Evolutionary conservation across 176 grass and related monocot genomes (phyloP).

Genomic region (Rhynchospora pubera): DNA sequence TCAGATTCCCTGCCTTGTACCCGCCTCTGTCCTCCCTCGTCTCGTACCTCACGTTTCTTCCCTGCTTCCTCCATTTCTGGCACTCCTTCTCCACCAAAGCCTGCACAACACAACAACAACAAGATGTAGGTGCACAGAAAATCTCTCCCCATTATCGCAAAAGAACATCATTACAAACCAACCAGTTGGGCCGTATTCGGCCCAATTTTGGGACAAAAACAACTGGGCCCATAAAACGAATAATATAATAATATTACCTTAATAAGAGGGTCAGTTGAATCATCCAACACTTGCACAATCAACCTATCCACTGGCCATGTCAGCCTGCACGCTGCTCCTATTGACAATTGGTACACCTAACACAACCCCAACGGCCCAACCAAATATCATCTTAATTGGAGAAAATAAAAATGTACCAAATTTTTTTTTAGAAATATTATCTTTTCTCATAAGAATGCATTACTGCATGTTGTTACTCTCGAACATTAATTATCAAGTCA

Average conservation of each 20-base stretch:
- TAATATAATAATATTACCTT: too few relatives aligned
- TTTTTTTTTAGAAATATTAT: too few relatives aligned
- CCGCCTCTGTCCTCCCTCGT: slow-evolving; percentile 44
- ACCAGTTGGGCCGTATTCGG: too few relatives aligned
- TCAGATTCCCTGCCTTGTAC: slow-evolving; percentile 74
- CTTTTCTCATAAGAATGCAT: too few relatives aligned
- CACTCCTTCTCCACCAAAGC: slow-evolving; percentile 65
- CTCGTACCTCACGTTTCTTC: slow-evolving; percentile 58
- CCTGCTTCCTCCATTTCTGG: slow-evolving; percentile 33
- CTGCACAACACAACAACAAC: too few relatives aligned
- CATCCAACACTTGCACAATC: slow-evolving; percentile 69
- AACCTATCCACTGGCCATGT: slow-evolving; percentile 63
- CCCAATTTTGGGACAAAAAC: too few relatives aligned
- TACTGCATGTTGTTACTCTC: too few relatives aligned
- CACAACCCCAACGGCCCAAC: background rate
- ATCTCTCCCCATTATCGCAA: too few relatives aligned
- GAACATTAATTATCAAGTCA: background rate
- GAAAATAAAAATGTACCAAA: background rate
- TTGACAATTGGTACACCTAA: slow-evolving; percentile 79
- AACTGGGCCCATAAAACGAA: too few relatives aligned
- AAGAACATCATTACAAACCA: background rate
- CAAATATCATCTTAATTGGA: background rate
- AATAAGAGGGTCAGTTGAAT: slow-evolving; percentile 57
- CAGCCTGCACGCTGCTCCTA: slow-evolving; percentile 68
- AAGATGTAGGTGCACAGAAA: too few relatives aligned